Percentiles rank a stretch among this genome's conserved stretches.
These are phyloP conservation scores for Fraxinus ornus DNA, from an alignment of 305 asterid genomes.

Conservation along the genomic window DNA sequence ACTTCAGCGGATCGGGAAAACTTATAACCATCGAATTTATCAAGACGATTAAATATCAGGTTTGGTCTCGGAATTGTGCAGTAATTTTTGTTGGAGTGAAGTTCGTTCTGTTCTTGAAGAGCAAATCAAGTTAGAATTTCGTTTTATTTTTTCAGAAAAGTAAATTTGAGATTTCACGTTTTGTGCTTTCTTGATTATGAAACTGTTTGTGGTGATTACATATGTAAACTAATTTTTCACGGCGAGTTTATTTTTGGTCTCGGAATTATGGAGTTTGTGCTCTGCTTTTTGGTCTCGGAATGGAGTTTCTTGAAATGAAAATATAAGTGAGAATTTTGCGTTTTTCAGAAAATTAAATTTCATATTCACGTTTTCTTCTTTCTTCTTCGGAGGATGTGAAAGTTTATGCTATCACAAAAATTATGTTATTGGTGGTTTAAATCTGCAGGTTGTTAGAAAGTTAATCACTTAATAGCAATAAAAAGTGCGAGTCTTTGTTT, in stretches of 20 bases:
- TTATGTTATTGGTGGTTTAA: neutral
- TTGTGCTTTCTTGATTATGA: neutral
- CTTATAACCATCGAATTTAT: slow-evolving; percentile 5
- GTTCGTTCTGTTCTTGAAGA: neutral
- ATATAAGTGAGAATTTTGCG: neutral
- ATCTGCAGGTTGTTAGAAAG: neutral
- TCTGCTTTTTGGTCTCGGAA: too few species aligned
- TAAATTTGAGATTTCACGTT: neutral
- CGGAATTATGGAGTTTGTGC: neutral
- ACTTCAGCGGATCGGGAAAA: neutral
- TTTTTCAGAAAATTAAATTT: neutral
- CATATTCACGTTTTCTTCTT: neutral
- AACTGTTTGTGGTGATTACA: neutral
- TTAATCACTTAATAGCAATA: neutral
- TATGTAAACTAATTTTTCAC: neutral
- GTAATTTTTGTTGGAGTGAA: neutral
- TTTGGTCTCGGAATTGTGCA: slow-evolving; percentile 1
- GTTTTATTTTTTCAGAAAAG: neutral
- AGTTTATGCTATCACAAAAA: neutral
- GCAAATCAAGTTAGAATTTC: neutral
- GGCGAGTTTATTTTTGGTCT: neutral
- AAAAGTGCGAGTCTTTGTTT: neutral
- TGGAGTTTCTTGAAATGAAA: neutral
- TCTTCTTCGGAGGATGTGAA: neutral
- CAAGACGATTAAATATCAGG: slow-evolving; percentile 26